Evolutionary conservation across 257 asterid species (phyloP), one percentile per base, ranked within the genome.

Genomic region (Solanum raphanifolium): DNA sequence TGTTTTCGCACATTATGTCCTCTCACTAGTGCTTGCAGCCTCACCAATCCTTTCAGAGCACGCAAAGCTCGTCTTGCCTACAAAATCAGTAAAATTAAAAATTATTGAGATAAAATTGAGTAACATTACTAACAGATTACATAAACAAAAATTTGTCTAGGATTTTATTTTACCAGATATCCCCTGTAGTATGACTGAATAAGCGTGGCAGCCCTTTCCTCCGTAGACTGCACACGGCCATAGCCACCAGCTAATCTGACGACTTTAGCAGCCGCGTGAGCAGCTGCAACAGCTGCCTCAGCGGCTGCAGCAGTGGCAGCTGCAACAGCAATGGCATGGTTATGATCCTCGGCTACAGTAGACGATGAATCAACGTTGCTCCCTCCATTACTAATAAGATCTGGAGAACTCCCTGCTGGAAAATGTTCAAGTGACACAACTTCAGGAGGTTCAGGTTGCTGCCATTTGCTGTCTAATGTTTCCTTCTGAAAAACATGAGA

Each of bases 1-100:
- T 97, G 98, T 88, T 95, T 97, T 1, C 99, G 92, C 91, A 97
- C 99, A 23, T 94, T 94, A 88, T 95, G 98, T 1, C 99, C 99
- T 88, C 99, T 92, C 52, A 97, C 98, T 18, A 97, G 86, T 16
- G 98, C 99, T 68, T 97, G 99, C 5, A 96, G 95, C 95, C 99
- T 94, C 90, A 96, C 99, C 87, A 96, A 83, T 18, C 98, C 99
- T 91, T 95, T 95, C 29, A 97, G 66, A 12, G 98, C 98, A 8
- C 99, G 96, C 68, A 95, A 43, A 0, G 98, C 99, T 0, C 98
- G 95, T 74, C 99, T 93, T 13, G 98, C 98, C 99, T 97, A 60
- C 82, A 88, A 72, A 86, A 34, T 71, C 10, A 43, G 38, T 15
- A 43, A 43, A 81, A 46, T 43, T 43, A 16, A 46, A 79, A 27